Conservation (phyloP, 2,329 filamentous ascomycete species). For the Incumbomyces lentus region DNA sequence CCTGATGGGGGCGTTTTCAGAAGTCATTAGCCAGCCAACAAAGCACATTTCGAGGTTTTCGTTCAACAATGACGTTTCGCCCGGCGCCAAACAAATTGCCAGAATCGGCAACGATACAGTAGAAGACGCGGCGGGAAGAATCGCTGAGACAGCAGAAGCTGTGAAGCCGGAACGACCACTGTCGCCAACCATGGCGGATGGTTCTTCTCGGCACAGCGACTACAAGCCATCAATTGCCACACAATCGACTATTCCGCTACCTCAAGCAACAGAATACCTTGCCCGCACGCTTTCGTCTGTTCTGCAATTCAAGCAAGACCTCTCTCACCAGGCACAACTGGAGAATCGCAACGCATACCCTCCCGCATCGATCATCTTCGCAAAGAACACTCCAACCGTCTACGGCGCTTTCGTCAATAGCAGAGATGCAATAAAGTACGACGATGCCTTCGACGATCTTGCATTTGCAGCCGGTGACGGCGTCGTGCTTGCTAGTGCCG, state of each 20-base stretch:
- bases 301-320: conserved; percentile 65
- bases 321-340: conserved; percentile 51
- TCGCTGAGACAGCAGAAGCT: conserved; percentile 17
- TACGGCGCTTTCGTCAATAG: conserved; percentile 66
- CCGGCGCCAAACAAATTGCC: background rate
- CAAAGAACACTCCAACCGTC: conserved; percentile 76
- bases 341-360: conserved; percentile 64
- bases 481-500: conserved; percentile 73
- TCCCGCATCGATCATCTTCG: conserved; percentile 72
- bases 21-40: background rate
- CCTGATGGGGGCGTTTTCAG: conserved; percentile 38
- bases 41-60: conserved; percentile 12
- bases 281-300: conserved; percentile 60
- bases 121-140: conserved; percentile 20
- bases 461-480: conserved; percentile 82
- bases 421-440: conserved; percentile 61
- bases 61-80: conserved; percentile 10
- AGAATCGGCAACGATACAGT: conserved; percentile 1
- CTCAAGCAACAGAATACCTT: conserved; percentile 56
- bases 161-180: conserved; percentile 12
- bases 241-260: conserved; percentile 42
- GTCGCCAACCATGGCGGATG: conserved; percentile 9
- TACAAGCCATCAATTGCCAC: conserved; percentile 25
- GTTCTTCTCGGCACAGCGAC: conserved; percentile 14
- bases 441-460: conserved; percentile 76